Base-by-base conservation (phyloP, 1,284 basidiomycete species). In the Cutaneotrichosporon curvatum region DNA sequence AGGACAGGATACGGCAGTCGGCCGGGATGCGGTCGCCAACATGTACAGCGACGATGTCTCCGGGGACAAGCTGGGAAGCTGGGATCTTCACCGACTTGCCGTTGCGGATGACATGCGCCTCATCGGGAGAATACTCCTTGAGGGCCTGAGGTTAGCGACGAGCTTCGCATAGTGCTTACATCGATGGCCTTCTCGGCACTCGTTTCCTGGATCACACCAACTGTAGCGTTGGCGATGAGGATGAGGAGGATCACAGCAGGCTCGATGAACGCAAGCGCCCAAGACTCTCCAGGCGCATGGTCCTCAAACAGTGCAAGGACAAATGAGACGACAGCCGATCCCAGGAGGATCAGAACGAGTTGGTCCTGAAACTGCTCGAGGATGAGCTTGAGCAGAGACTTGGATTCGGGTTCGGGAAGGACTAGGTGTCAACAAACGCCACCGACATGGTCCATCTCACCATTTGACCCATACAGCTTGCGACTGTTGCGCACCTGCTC, bases 361-460 rank as follows among this genome's bases (percentile, higher is more conserved):
- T 92, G 88, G 73, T 96, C 91, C 75, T 95, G 85, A 78, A 98
- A 98, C 74, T 98, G 94, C 59, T 94, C 91, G 18, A 98, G 78
- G 52, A 98, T 87, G 52, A 97, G 81, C 62, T 87, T 80, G 86
- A 88, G 91, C 36, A 98, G 70, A 4, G 94, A 89, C 4, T 90
- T 95, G 1, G 87, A 75, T 0, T 86, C 83, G 14, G 92, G 84
- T 62, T 95, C 90, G 14, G 90, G 88, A 12, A 96, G 77, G 10
- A 31, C 50, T 66, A 85, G 87, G 92, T 4, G 40, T 44, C 35
- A 45, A 38, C 32, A 28, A 28, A 7, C 7, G 25, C 49, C 45
- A 46, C 39, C 23, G 23, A 16, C 6, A 15, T 42, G 44, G n/a
- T 5, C 3, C 15, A 8, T 65, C 80, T 59, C 51, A 87, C 89